Evolutionary conservation across 495 filamentous ascomycete genomes (phyloP), one percentile per base, ranked within the genome.

Genomic region (Talaromyces borbonicus): DNA sequence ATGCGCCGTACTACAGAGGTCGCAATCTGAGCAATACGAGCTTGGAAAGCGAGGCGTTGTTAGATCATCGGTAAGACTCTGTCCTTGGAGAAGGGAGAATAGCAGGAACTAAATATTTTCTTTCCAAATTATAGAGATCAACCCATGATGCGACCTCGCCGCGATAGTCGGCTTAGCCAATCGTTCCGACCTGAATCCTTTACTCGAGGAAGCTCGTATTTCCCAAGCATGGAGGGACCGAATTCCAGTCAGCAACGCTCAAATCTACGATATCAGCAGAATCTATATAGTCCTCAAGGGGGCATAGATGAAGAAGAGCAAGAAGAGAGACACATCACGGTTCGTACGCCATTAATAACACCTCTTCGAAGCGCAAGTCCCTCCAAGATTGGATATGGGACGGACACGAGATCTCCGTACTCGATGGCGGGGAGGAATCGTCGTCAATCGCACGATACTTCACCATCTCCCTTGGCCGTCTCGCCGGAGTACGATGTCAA

Each of bases 401-500:
- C 66, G 27, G 66, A 71, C 32, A 49, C 50, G 5, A 59, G 56
- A 25, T 30, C 60, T 3, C 59, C 53, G 26, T 56, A 56, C 3
- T 58, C 62, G 31, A 14, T n/a, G 18, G 53, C 62, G 4, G 50
- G 51, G 29, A 61, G 56, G 12, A 52, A 49, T 24, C 60, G 63
- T 41, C 58, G 48, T 30, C 31, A 52, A 23, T 68, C 67, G 1
- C 53, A 40, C 11, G 59, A 57, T 16, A 61, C 61, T 2, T 30
- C 47, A 29, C 62, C 64, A 4, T 68, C 67, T 1, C 64, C 60
- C 18, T 57, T 57, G 22, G 18, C 47, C 3, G 55, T 54, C 16
- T 33, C 56, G 51, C 62, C 66, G 30, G 65, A 73, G 25, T 89
- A 88, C 60, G 83, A 95, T 75, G 77, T 97, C 48, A 98, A 98